Conservation (phyloP, 257 asterid genomes). For the Vinca minor region DNA sequence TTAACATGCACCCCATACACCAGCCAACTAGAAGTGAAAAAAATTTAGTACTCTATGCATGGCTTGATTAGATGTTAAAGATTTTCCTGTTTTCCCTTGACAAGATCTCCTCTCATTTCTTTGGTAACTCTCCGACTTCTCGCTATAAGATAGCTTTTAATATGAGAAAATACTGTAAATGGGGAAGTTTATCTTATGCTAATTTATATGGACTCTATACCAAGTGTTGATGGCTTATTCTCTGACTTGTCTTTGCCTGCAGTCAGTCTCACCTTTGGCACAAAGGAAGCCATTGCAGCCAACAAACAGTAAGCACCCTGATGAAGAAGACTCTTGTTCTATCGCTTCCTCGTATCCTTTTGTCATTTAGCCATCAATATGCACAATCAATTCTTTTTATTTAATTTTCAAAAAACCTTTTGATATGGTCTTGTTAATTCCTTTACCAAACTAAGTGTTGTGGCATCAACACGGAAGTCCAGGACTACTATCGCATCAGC, state of each 20-base stretch:
- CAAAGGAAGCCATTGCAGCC: slow-evolving; percentile 59
- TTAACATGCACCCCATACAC: not conserved
- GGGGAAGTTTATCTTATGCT: not conserved
- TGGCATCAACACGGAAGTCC: slow-evolving; percentile 39
- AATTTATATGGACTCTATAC: not conserved
- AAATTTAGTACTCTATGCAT: not conserved
- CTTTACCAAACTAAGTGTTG: slow-evolving; percentile 36
- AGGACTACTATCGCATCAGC: slow-evolving; percentile 48
- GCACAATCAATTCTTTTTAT: slow-evolving; percentile 10
- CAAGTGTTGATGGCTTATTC: slow-evolving; percentile 10
- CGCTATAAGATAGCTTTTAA: not conserved
- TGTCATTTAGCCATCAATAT: slow-evolving; percentile 13
- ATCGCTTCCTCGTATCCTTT: slow-evolving; percentile 62
- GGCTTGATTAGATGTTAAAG: not conserved
- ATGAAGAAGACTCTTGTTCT: slow-evolving; percentile 62
- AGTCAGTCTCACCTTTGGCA: slow-evolving; percentile 39
- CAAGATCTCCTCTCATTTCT: not conserved
- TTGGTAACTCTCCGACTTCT: not conserved
- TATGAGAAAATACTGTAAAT: not conserved
- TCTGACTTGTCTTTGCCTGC: slow-evolving; percentile 20
- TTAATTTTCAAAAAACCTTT: slow-evolving; percentile 5
- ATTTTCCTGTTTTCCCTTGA: not conserved
- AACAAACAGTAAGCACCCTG: slow-evolving; percentile 57
- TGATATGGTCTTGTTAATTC: slow-evolving; percentile 16
- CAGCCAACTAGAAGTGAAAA: not conserved